Percentiles rank a stretch among this genome's conserved stretches.
Evolutionary conservation across 768 basidiomycete species (phyloP).

Genomic region (Naematelia encephala): DNA sequence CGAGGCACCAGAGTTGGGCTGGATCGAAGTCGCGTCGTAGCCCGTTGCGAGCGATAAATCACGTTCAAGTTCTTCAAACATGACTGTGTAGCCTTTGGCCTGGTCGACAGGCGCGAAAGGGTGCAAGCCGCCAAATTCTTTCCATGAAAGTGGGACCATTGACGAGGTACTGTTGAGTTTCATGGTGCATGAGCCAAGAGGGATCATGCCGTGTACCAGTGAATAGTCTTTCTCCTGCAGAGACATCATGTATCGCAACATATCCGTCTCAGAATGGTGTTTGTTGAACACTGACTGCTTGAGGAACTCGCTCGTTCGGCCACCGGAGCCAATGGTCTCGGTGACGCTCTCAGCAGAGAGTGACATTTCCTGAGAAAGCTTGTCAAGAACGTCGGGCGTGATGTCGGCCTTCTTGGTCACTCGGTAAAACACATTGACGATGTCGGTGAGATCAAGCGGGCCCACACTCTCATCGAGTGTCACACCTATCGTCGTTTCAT

Average conservation of each 20-base stretch:
- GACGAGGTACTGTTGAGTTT: conserved; percentile 97
- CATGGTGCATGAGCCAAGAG: conserved; percentile 94
- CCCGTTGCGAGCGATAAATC: conserved; percentile 94
- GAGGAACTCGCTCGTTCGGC: conserved; percentile 62
- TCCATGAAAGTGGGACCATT: conserved; percentile 94
- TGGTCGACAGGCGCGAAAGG: conserved; percentile 90
- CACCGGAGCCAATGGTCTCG: conserved; percentile 54
- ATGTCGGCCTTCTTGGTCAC: conserved; percentile 52
- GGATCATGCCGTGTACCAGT: conserved; percentile 93
- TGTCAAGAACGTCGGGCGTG: conserved; percentile 44
- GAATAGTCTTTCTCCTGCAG: conserved; percentile 92
- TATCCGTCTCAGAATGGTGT: conserved; percentile 97
- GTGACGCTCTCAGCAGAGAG: conserved; percentile 53
- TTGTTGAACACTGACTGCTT: conserved; percentile 90
- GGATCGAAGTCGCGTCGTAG: conserved; percentile 92
- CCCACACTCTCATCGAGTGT: conserved; percentile 89
- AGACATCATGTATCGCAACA: conserved; percentile 93
- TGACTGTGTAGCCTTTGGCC: conserved; percentile 74
- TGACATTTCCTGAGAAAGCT: conserved; percentile 52
- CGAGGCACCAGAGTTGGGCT: conserved; percentile 97
- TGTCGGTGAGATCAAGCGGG: conserved; percentile 66
- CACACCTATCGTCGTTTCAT: conserved; percentile 72
- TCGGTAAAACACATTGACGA: conserved; percentile 77
- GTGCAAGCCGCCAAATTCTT: conserved; percentile 83
- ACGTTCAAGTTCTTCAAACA: conserved; percentile 84